These are phyloP conservation scores for Arachnopeziza araneosa DNA, from an alignment of 2,329 filamentous ascomycete genomes.

Conservation along the genomic window DNA sequence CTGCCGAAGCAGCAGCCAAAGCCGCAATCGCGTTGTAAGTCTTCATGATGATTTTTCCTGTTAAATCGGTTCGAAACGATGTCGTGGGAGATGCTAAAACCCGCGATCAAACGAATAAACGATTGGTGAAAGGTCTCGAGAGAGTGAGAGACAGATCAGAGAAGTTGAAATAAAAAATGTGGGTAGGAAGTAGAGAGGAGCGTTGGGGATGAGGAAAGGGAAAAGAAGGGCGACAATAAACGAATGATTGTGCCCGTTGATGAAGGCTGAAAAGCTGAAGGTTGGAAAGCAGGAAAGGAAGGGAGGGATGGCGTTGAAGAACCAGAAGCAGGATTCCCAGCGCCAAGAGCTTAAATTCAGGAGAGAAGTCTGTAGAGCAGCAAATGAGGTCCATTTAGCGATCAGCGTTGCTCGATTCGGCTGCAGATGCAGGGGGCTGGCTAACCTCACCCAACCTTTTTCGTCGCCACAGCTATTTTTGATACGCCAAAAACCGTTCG, in stretches of 20 bases:
- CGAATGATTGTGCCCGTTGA: conserved; percentile 13
- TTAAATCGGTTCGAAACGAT: background rate
- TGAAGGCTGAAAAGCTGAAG: background rate
- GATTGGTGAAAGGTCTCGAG: conserved; percentile 14
- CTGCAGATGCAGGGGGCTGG: background rate
- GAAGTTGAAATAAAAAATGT: conserved; percentile 10
- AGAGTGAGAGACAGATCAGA: conserved; percentile 18
- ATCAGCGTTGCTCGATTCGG: background rate
- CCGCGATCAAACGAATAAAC: conserved; percentile 5
- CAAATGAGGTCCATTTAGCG: background rate
- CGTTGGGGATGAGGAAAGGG: background rate
- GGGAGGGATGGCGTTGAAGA: conserved; percentile 1
- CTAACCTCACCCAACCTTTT: background rate
- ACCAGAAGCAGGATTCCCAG: background rate
- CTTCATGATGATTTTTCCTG: conserved; percentile 24
- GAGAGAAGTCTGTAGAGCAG: background rate
- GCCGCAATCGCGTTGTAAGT: conserved; percentile 24
- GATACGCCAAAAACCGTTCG: background rate
- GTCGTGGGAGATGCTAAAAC: background rate
- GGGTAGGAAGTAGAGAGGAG: background rate
- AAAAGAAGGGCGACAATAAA: conserved; percentile 7
- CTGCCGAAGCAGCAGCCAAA: conserved; percentile 23
- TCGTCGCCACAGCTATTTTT: background rate
- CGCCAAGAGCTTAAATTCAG: background rate
- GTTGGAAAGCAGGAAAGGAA: background rate